Percentiles rank a stretch among this genome's conserved stretches.
phyloP scores from a whole-genome alignment of 1,284 basidiomycete genomes.

The Kwoniella shivajii region DNA sequence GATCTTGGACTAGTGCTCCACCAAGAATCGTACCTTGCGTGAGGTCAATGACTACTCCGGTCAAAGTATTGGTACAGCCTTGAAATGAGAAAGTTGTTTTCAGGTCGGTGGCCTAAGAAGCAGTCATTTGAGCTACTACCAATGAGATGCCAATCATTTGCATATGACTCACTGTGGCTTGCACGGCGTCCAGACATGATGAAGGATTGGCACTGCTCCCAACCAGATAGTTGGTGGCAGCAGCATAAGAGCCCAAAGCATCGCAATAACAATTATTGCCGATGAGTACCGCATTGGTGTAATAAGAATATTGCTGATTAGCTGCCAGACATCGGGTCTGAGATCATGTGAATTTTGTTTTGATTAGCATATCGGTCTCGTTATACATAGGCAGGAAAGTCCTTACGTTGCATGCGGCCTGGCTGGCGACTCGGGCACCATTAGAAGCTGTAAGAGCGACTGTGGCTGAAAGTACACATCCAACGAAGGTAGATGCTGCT shows the following conservation, averaged over 20 bases:
- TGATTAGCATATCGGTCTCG: background rate
- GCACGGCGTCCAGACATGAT: background rate
- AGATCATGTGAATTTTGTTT: background rate
- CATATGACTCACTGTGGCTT: conserved; percentile 13
- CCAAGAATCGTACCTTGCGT: conserved; percentile 1
- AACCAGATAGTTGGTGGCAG: background rate
- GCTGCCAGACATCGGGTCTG: conserved; percentile 1
- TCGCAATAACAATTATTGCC: conserved; percentile 11
- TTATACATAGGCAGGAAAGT: background rate
- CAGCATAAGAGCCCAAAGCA: background rate
- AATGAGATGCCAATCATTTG: no score
- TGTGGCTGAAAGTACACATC: conserved; percentile 1
- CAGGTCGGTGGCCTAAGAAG: conserved; percentile 7
- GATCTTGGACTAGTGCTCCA: conserved; percentile 8
- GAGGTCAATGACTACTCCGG: background rate
- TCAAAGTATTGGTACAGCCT: conserved; percentile 5
- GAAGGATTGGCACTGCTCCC: background rate
- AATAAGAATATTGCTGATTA: conserved; percentile 4
- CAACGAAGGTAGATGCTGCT: conserved; percentile 2
- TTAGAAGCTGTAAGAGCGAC: background rate
- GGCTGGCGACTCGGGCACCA: background rate
- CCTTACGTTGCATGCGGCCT: conserved; percentile 5
- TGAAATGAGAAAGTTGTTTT: conserved; percentile 11
- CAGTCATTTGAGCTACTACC: background rate
- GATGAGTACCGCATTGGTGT: background rate